Percentiles rank a stretch among this genome's conserved stretches.
Evolutionary conservation across 2,329 filamentous ascomycete genomes (phyloP).

Genomic region (Claviceps purpurea): DNA sequence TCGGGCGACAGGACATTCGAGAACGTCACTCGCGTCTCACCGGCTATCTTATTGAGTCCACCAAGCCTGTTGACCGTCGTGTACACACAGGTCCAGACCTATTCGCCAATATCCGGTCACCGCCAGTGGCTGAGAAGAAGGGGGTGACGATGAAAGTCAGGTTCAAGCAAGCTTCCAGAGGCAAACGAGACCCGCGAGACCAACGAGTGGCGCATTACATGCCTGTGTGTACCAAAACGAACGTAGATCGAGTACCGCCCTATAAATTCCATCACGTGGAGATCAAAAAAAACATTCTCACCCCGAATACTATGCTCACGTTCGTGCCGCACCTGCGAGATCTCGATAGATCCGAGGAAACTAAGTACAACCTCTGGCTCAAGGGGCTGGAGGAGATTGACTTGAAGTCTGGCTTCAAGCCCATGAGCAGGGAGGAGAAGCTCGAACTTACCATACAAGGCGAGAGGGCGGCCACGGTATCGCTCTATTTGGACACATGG

Average conservation of each 20-base stretch:
- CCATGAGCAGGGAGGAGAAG: slow-evolving; percentile 38
- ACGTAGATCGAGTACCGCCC: slow-evolving; percentile 38
- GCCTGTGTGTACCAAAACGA: slow-evolving; percentile 34
- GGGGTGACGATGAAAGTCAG: slow-evolving; percentile 33
- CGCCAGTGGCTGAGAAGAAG: slow-evolving; percentile 21
- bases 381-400: slow-evolving; percentile 45
- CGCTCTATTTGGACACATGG: slow-evolving; percentile 42
- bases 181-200: slow-evolving; percentile 32
- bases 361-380: slow-evolving; percentile 41
- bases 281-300: slow-evolving; percentile 45
- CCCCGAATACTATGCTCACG: slow-evolving; percentile 45
- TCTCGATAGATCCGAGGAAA: slow-evolving; percentile 41
- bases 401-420: slow-evolving; percentile 42
- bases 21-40: slow-evolving; percentile 31
- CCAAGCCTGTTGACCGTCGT: slow-evolving; percentile 25
- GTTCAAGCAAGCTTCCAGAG: slow-evolving; percentile 34
- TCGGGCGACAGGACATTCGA: slow-evolving; percentile 29
- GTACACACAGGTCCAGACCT: slow-evolving; percentile 30
- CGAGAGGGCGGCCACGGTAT: slow-evolving; percentile 37
- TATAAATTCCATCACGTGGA: slow-evolving; percentile 48
- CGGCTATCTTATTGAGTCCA: slow-evolving; percentile 31
- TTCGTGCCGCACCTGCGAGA: slow-evolving; percentile 48
- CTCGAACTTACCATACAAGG: slow-evolving; percentile 33
- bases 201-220: slow-evolving; percentile 27
- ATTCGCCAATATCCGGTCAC: slow-evolving; percentile 30